Evolutionary conservation across 495 filamentous ascomycete genomes (phyloP).

Genomic region (Lichenothelia convexa): DNA sequence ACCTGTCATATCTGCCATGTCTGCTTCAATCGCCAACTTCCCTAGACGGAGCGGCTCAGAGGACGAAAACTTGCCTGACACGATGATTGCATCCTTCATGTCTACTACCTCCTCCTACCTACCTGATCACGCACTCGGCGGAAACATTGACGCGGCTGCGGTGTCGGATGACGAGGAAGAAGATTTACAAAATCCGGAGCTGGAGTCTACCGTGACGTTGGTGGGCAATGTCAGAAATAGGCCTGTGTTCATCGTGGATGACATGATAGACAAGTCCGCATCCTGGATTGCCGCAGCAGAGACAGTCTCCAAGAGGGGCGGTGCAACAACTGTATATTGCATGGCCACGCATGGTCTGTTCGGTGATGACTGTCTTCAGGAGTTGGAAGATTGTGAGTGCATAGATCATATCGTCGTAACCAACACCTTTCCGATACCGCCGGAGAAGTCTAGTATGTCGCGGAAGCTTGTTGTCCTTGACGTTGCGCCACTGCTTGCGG

Average conservation of each 20-base stretch:
- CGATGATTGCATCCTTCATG: constrained; percentile 48
- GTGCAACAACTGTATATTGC: constrained; percentile 85
- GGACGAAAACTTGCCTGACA: constrained; percentile 26
- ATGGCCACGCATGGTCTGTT: constrained; percentile 96
- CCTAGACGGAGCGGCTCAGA: constrained; percentile 24
- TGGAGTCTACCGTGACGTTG: constrained; percentile 87
- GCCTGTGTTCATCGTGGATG: constrained; percentile 85
- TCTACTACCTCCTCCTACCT: constrained; percentile 36
- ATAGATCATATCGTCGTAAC: constrained; percentile 92
- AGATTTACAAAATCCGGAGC: constrained; percentile 46
- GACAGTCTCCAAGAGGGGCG: constrained; percentile 82
- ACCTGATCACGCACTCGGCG: constrained; percentile 56
- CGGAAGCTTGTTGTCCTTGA: constrained; percentile 83
- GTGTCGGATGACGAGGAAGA: constrained; percentile 84
- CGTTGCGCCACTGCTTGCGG: constrained; percentile 66
- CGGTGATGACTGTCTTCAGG: constrained; percentile 69
- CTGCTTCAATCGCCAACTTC: constrained; percentile 31
- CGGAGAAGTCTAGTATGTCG: constrained; percentile 43
- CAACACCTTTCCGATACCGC: constrained; percentile 80
- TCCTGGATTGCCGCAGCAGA: constrained; percentile 98
- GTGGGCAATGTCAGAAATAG: constrained; percentile 80
- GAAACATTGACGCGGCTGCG: constrained; percentile 58
- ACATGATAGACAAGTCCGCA: constrained; percentile 95
- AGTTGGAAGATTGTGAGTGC: constrained; percentile 78
- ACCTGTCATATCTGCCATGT: constrained; percentile 45